Evolutionary conservation across 192 early-diverging fungal species (phyloP), one percentile per base, ranked within the genome.

Genomic region (Coemansia sp.): DNA sequence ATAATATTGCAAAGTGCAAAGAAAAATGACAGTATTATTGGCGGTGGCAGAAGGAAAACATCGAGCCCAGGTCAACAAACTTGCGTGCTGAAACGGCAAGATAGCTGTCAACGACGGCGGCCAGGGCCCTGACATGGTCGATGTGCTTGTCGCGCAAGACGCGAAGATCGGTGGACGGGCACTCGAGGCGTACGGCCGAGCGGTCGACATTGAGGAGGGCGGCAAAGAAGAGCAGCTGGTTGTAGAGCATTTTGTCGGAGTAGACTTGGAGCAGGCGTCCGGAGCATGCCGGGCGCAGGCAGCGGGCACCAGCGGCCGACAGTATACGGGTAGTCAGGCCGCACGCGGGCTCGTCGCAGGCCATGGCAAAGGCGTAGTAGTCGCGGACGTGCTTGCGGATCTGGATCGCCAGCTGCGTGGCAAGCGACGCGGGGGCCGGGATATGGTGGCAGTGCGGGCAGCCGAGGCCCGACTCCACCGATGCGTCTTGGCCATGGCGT

Each of bases 311-410:
- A 23, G 86, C 79, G 4, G 95, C 92, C 14, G 86, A 83, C 43
- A 92, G 71, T 54, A 84, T 70, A 25, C 89, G 85, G 5, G 94
- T 91, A 8, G 74, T 59, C 33, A 87, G 83, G 4, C 59, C 67
- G 67, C 95, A 96, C 5, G 81, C 74, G 6, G 85, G 71, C 54
- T 96, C 92, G 61, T 95, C 92, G 80, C 97, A 99, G 32, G 87
- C 61, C 38, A 89, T 66, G 72, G 79, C 86, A 19, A 89, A 85
- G n/a, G 88, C 66, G 71, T 93, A 89, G 77, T 92, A 98, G 48
- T 75, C 73, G 36, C 83, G 75, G 20, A 98, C 86, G 41, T 88
- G 76, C 0, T 43, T 48, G 41, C 93, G 85, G 55, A 98, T 92
- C 10, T 76, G 77, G 9, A 79, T 22, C 9, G 77, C 72, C 15